These are phyloP conservation scores for Euryodendron excelsum DNA, from an alignment of 148 eudicot species.

Conservation along the genomic window DNA sequence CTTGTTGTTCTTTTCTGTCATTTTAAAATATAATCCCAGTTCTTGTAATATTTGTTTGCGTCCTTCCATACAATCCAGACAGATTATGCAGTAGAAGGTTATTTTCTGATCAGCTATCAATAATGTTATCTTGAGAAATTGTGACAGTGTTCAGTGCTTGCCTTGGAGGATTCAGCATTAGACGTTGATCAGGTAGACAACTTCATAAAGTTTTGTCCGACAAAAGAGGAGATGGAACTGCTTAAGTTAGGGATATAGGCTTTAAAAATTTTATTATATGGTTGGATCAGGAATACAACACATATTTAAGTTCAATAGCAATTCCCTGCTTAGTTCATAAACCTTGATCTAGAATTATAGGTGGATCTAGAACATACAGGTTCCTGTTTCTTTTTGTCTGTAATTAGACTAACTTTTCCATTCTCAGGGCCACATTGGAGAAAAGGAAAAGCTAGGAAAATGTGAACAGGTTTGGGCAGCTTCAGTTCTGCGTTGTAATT, in stretches of 20 bases:
- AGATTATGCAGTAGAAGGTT: background rate
- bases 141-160: slow-evolving; percentile 68
- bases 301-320: too few relatives aligned
- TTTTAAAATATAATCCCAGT: background rate
- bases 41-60: too few relatives aligned
- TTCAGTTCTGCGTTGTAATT: slow-evolving; percentile 1
- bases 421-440: slow-evolving; percentile 81
- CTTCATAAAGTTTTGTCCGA: slow-evolving; percentile 91
- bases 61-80: background rate
- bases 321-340: background rate
- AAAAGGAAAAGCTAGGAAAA: slow-evolving; percentile 75
- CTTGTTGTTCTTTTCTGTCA: background rate
- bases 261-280: background rate
- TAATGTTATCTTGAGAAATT: slow-evolving; percentile 9
- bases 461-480: slow-evolving; percentile 70
- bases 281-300: background rate
- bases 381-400: background rate
- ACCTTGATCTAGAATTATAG: background rate
- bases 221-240: slow-evolving; percentile 93
- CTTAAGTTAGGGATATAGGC: slow-evolving; percentile 56
- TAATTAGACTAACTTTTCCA: slow-evolving; percentile 3
- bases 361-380: background rate
- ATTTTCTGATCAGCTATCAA: background rate
- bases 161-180: slow-evolving; percentile 75
- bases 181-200: slow-evolving; percentile 92